Evolutionary conservation across 2,329 filamentous ascomycete species (phyloP).

Genomic region (Cucurbitaria berberidis): DNA sequence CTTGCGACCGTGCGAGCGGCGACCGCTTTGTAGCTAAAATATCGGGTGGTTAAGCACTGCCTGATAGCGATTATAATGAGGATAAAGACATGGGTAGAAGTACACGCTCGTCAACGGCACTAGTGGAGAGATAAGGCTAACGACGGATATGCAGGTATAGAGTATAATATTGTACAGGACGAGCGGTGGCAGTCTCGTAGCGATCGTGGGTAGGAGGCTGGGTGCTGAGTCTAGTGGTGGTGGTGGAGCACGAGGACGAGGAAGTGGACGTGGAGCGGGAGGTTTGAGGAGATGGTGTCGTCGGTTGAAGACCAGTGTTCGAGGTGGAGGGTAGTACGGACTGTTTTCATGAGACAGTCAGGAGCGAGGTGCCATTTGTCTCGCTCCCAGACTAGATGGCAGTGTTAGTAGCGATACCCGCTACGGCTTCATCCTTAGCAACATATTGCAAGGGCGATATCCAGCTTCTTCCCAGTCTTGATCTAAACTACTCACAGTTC

Average conservation of each 20-base stretch:
- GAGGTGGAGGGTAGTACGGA: background rate
- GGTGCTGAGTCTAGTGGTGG: background rate
- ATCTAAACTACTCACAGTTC: too few species aligned
- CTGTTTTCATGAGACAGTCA: too few species aligned
- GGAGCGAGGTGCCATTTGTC: too few species aligned
- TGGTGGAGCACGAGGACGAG: too few species aligned
- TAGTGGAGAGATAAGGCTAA: background rate
- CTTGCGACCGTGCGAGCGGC: slow-evolving; percentile 1
- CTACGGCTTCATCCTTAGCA: too few species aligned
- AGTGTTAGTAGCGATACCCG: too few species aligned
- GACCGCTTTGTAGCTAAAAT: slow-evolving; percentile 7
- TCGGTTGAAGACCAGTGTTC: background rate
- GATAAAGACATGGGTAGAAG: slow-evolving; percentile 12
- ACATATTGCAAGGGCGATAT: too few species aligned
- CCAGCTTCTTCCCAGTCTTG: too few species aligned
- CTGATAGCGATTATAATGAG: too few species aligned
- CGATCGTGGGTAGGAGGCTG: background rate
- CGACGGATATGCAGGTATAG: background rate
- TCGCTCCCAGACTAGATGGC: too few species aligned
- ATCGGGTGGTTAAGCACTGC: too few species aligned
- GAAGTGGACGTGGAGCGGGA: too few species aligned
- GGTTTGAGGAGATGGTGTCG: background rate
- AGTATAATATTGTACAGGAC: background rate
- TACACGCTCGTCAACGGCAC: slow-evolving; percentile 9
- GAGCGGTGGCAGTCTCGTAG: background rate